Evolutionary conservation across 2,329 filamentous ascomycete species (phyloP).

Genomic region (Claviceps monticola): DNA sequence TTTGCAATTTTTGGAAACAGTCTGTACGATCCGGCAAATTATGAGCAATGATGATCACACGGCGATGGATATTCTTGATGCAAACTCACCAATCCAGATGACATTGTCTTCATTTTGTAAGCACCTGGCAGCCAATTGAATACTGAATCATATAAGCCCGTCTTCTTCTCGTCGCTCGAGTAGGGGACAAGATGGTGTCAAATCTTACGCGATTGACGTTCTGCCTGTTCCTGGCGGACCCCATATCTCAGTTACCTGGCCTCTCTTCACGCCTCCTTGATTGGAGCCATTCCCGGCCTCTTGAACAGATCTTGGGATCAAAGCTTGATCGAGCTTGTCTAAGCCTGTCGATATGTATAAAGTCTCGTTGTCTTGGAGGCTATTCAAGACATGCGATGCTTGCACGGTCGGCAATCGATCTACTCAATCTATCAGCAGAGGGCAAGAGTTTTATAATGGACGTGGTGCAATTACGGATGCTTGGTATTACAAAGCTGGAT

Average conservation of each 20-base stretch:
- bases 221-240: slow-evolving; percentile 79
- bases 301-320: slow-evolving; percentile 15
- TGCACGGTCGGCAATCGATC: slow-evolving; percentile 67
- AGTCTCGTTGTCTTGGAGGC: slow-evolving; percentile 36
- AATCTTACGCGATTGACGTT: slow-evolving; percentile 60
- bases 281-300: slow-evolving; percentile 7
- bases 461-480: slow-evolving; percentile 30
- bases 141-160: slow-evolving; percentile 27
- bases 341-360: slow-evolving; percentile 44
- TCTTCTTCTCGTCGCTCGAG: neutral
- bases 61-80: neutral
- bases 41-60: neutral
- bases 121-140: slow-evolving; percentile 54
- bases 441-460: neutral
- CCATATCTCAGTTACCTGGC: slow-evolving; percentile 76
- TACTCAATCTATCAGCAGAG: slow-evolving; percentile 18
- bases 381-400: slow-evolving; percentile 56
- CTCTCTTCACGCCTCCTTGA: slow-evolving; percentile 51
- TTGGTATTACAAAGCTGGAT: slow-evolving; percentile 43
- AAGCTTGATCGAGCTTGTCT: slow-evolving; percentile 33
- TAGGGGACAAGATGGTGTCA: neutral
- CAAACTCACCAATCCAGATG: slow-evolving; percentile 66
- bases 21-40: slow-evolving; percentile 17
- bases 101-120: slow-evolving; percentile 48
- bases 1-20: slow-evolving; percentile 30